Evolutionary conservation across 352 stramenopile species (phyloP), one percentile per base, ranked within the genome.

Genomic region (Globisporangium yorkense): DNA sequence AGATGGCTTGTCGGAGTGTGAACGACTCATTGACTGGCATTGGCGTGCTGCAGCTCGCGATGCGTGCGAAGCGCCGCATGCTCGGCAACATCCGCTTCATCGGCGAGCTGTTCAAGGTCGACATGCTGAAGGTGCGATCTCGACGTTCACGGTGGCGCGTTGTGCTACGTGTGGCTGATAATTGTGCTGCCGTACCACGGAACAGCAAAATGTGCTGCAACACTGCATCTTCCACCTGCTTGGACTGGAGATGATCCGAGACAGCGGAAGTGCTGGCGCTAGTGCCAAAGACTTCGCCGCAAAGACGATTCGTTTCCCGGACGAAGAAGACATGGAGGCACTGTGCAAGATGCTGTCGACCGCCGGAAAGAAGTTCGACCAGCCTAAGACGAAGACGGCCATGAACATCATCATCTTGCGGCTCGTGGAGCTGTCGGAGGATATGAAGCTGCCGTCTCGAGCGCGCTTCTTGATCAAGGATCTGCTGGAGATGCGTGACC

Each of bases 81-180:
- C 68, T 96, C 16, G 86, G 86, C 24, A 96, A 94, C 67, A 94
- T 94, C 49, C 86, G 86, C 35, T 96, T 96, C 53, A 87, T 96
- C 37, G 86, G 84, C 35, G 86, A 96, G 51, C 50, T 96, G 37
- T 96, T 90, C 70, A 96, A 96, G 62, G 75, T 88, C 40, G 86
- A 92, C 58, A 61, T 96, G 56, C 72, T 96, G 44, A 88, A 92
- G 54, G 81, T 91, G 70, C 56, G 12, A 35, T 35, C 31, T 35
- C 31, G 8, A 35, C 5, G 31, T 27, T 43, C 2, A 51, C 21
- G 20, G 21, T 16, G 2, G 18, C 10, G 12, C 8, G 18, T 7
- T 48, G 18, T 21, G 24, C 24, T 21, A 6, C 47, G 27, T 49
- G 51, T 37, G 10, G 18, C 31, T 49, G 50, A 35, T 47, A 35